Conservation (phyloP, 2,329 filamentous ascomycete species). For the Penicillium frequentans region DNA sequence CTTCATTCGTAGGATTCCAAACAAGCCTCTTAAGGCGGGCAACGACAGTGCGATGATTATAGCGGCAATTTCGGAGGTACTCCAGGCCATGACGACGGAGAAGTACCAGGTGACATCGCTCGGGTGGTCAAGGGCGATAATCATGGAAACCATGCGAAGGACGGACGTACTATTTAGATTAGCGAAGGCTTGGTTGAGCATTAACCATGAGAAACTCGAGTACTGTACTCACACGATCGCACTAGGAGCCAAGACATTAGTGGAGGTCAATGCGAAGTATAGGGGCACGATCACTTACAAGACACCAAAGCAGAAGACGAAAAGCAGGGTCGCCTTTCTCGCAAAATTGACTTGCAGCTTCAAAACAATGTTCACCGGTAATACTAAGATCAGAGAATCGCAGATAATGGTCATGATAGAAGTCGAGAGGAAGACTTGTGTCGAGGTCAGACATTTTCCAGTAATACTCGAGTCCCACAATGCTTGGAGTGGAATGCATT, state of each 20-base stretch:
- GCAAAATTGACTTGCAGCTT: constrained; percentile 13
- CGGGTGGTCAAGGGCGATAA: constrained; percentile 10
- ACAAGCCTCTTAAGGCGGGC: constrained; percentile 11
- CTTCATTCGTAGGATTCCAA: constrained; percentile 14
- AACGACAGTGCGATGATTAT: constrained; percentile 21
- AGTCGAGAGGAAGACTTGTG: constrained; percentile 14
- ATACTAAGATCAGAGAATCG: constrained; percentile 18
- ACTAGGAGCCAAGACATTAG: background rate
- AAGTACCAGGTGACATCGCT: constrained; percentile 23
- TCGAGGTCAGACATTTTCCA: constrained; percentile 15
- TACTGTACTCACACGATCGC: background rate
- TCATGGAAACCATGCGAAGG: constrained; percentile 21
- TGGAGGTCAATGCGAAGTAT: background rate
- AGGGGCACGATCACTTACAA: constrained; percentile 8
- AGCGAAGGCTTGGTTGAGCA: background rate
- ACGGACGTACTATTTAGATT: constrained; percentile 13
- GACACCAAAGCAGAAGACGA: constrained; percentile 16
- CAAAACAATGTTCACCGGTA: constrained; percentile 19
- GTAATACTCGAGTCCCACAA: constrained; percentile 9
- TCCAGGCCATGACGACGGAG: constrained; percentile 21
- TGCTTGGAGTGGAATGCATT: constrained; percentile 20
- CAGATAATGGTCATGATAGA: constrained; percentile 17
- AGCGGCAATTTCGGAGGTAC: constrained; percentile 16
- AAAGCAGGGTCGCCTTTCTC: constrained; percentile 10
- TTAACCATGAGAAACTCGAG: background rate